These are phyloP conservation scores for Sideroxylon spinosum DNA, from an alignment of 179 eudicot genomes.

Conservation along the genomic window DNA sequence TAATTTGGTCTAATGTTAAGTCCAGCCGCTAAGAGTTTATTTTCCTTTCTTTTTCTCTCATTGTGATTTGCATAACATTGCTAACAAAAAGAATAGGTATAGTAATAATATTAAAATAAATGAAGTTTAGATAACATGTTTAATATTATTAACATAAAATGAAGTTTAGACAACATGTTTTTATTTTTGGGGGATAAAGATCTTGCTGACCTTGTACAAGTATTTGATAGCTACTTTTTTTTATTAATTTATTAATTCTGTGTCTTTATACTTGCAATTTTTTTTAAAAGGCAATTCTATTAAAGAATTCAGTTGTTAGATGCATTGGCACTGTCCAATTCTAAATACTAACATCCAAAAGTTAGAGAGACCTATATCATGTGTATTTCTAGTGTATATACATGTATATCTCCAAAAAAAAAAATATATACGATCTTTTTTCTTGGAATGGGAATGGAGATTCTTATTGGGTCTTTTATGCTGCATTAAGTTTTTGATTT, in stretches of 20 bases:
- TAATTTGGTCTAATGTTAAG: neutral
- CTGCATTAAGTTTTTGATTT: too few species aligned
- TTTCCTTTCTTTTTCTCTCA: neutral
- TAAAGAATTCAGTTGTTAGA: neutral
- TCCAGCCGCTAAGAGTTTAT: neutral
- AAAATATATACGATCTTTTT: neutral
- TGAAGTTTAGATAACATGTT: neutral
- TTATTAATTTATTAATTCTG: neutral
- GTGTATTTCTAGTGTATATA: neutral
- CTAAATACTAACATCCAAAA: neutral
- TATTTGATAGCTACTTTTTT: neutral
- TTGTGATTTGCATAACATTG: neutral
- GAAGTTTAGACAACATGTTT: neutral
- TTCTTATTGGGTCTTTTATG: too few species aligned
- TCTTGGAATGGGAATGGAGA: slow-evolving; percentile 30
- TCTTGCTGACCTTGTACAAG: neutral
- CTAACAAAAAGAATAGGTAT: neutral
- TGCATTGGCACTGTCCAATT: neutral
- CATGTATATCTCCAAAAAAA: neutral
- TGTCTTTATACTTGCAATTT: neutral
- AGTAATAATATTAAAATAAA: neutral
- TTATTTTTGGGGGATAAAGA: neutral
- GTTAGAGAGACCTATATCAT: neutral
- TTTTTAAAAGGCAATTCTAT: neutral
- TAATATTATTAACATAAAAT: neutral